Evolutionary conservation across 805 yeast genomes (phyloP), one percentile per base, ranked within the genome.

Genomic region (Debaryomyces tyrocola): DNA sequence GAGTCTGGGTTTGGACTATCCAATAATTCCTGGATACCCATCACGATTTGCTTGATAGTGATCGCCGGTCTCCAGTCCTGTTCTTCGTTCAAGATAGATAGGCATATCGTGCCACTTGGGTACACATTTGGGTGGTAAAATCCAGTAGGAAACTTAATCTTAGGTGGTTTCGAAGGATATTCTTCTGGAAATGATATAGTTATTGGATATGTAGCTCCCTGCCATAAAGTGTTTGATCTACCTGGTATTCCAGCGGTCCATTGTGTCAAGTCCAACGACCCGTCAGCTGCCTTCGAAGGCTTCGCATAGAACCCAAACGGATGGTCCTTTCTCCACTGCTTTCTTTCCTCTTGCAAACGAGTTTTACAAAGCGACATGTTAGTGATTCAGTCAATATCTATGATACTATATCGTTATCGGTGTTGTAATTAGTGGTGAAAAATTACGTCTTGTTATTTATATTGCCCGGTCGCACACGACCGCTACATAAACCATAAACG

Each of bases 161-260:
- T 90, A 36, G 98, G 98, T 0, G 99, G 99, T 64, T 92, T 92
- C 6, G 96, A 86, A 2, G 99, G 99, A 62, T 90, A 94, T 50
- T 92, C 98, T 44, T 83, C 87, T 0, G 97, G 90, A 66, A 94
- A 94, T 7, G 75, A 67, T 33, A 94, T 82, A 2, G 90, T 82
- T 33, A 94, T 73, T 11, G 97, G 96, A 63, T 82, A 94, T 0
- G 85, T 80, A n/a, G 92, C 98, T 43, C 87, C 87, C 20, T 80
- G 89, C 98, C 98, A 94, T 15, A 83, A 58, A 2, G 99, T 90
- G 53, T 81, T 81, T 35, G 82, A 75, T 64, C 87, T 91, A 9
- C 99, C 99, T 7, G 99, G 99, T 45, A 94, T 87, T 20, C 98
- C 98, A 14, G 96, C 95, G 12, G 82, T 82, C 99, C 99, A 94